Percentiles rank a stretch among this genome's conserved stretches.
Evolutionary conservation across 2,329 filamentous ascomycete species (phyloP).

Genomic region (Annulohypoxylon truncatum): DNA sequence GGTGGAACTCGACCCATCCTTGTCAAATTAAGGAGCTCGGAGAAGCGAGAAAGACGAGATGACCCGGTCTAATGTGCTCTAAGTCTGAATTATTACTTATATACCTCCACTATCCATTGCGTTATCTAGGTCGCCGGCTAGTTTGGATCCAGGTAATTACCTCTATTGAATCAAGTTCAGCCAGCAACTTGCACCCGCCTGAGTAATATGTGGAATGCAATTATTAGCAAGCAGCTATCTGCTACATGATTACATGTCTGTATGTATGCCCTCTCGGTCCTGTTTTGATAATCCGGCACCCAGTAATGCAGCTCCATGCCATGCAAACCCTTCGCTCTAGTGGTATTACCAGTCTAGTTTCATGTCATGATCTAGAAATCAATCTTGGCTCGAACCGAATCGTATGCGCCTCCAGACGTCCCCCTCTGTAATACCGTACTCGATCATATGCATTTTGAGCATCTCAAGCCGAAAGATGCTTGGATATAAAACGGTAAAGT

Average conservation of each 20-base stretch:
- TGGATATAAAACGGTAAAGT: slow-evolving; percentile 15
- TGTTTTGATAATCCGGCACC: slow-evolving; percentile 5
- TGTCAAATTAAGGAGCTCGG: neutral
- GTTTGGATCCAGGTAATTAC: neutral
- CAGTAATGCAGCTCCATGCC: slow-evolving; percentile 18
- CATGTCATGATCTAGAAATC: slow-evolving; percentile 13
- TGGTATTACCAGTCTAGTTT: slow-evolving; percentile 33
- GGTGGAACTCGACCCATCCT: neutral
- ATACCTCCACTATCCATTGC: neutral
- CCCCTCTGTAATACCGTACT: neutral
- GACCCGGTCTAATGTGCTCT: too few relatives aligned
- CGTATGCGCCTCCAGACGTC: slow-evolving; percentile 2
- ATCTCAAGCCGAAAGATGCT: slow-evolving; percentile 5
- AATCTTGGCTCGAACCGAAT: slow-evolving; percentile 17
- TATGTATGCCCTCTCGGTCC: slow-evolving; percentile 6
- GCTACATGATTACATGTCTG: slow-evolving; percentile 27
- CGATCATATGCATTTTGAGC: slow-evolving; percentile 13
- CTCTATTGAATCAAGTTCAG: neutral
- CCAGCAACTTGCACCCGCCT: neutral
- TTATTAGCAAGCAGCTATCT: slow-evolving; percentile 32
- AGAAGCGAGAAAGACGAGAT: neutral
- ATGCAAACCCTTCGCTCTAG: slow-evolving; percentile 28
- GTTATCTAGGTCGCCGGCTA: neutral
- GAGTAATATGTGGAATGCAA: slow-evolving; percentile 12
- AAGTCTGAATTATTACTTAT: too few relatives aligned